A percentile compares a stretch with the other conserved stretches of the same genome.
Evolutionary conservation across 2,329 filamentous ascomycete genomes (phyloP).

Genomic region (Aspergillus persii): DNA sequence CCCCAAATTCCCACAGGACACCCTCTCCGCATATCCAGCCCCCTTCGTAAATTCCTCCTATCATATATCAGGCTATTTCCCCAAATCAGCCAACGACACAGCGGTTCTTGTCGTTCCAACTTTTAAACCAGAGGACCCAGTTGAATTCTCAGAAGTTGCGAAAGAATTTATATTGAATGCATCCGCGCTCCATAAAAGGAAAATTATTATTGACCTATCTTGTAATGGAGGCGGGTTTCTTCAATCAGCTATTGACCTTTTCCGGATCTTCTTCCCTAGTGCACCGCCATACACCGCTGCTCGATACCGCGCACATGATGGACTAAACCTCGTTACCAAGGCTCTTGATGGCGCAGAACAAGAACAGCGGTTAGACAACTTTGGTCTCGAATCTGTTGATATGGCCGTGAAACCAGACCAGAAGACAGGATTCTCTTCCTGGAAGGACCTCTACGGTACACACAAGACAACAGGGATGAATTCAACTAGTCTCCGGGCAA

Average conservation of each 20-base stretch:
- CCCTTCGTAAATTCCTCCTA: background rate
- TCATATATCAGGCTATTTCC: background rate
- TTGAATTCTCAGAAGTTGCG: background rate
- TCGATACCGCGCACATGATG: constrained; percentile 48
- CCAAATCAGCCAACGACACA: background rate
- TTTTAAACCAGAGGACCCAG: constrained; percentile 15
- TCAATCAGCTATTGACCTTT: constrained; percentile 48
- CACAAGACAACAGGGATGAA: background rate
- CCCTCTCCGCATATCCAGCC: background rate
- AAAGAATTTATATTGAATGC: constrained; percentile 25
- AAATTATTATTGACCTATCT: constrained; percentile 63
- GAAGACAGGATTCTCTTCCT: background rate
- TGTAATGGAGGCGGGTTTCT: constrained; percentile 59
- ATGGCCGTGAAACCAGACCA: background rate
- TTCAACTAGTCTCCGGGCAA: background rate
- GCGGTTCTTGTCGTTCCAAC: background rate
- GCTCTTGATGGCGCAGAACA: constrained; percentile 15
- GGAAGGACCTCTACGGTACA: background rate
- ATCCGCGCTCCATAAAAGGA: constrained; percentile 49
- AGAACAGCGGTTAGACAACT: background rate
- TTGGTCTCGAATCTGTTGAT: background rate
- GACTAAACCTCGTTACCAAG: constrained; percentile 35
- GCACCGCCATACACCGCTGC: constrained; percentile 45
- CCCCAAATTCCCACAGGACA: background rate
- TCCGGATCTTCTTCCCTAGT: constrained; percentile 55